Evolutionary conservation across 2,329 filamentous ascomycete species (phyloP).

Genomic region (Thielaviopsis populi): DNA sequence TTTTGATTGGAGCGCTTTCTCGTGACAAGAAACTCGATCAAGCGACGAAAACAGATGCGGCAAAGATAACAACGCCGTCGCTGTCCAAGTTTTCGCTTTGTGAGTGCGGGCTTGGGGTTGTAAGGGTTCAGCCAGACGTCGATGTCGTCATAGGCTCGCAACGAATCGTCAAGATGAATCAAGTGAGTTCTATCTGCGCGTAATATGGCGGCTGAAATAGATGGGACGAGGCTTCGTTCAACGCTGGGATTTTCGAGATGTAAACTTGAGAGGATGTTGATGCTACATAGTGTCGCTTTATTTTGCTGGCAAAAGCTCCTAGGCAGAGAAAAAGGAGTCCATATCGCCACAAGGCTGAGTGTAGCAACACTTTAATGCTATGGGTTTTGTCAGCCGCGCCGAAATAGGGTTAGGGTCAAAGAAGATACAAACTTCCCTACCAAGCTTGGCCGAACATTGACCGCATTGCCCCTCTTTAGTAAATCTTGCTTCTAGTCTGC

Average conservation of each 20-base stretch:
- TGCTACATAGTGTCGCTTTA: background rate
- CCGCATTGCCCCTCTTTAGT: background rate
- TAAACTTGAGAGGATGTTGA: background rate
- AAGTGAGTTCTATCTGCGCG: background rate
- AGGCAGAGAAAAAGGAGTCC: background rate
- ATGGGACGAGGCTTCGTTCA: background rate
- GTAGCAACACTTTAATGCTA: background rate
- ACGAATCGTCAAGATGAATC: background rate
- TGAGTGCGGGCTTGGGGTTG: background rate
- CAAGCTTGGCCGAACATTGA: background rate
- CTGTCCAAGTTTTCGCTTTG: background rate
- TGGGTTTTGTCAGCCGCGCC: background rate
- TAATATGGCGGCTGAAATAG: background rate
- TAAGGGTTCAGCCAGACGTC: background rate
- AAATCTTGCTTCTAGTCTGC: conserved; percentile 12
- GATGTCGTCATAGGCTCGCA: conserved; percentile 4
- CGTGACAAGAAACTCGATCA: background rate
- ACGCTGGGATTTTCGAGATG: background rate
- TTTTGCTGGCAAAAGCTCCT: background rate
- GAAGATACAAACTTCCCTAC: background rate
- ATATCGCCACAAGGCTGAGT: background rate
- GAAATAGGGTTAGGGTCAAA: background rate
- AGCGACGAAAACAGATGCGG: background rate
- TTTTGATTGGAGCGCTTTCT: background rate
- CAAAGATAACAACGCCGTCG: background rate